Conservation (phyloP, 176 grass and related monocot species). For the Aegilops longissima region DNA sequence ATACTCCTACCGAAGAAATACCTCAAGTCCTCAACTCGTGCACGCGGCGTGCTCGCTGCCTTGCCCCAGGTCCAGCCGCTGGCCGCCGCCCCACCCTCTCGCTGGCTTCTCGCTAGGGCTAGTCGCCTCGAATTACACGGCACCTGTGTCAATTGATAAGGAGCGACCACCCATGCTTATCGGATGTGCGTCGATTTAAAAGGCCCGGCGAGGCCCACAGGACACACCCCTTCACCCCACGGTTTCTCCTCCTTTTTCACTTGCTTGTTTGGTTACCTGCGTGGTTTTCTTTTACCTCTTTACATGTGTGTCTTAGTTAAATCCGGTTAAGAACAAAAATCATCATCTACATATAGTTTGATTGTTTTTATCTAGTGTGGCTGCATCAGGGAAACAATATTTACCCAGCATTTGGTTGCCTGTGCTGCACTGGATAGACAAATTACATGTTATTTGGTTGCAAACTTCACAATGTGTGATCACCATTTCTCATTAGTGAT, state of each 20-base stretch:
- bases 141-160: background rate
- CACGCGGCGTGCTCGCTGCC: background rate
- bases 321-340: too few relatives aligned
- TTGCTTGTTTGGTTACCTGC: too few relatives aligned
- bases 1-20: background rate
- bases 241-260: background rate
- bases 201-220: background rate
- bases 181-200: background rate
- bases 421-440: too few relatives aligned
- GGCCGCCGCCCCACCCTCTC: constrained; percentile 3
- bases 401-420: too few relatives aligned
- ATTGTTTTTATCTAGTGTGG: too few relatives aligned
- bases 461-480: too few relatives aligned
- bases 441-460: too few relatives aligned
- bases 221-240: background rate
- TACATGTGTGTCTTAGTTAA: too few relatives aligned
- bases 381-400: too few relatives aligned
- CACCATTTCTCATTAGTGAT: too few relatives aligned
- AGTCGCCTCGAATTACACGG: constrained; percentile 11
- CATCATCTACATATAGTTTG: too few relatives aligned
- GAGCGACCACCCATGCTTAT: background rate
- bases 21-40: background rate
- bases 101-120: constrained; percentile 4
- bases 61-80: background rate
- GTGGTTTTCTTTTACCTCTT: too few relatives aligned